Evolutionary conservation across 768 basidiomycete species (phyloP).

Genomic region (Glaciozyma antarctica): DNA sequence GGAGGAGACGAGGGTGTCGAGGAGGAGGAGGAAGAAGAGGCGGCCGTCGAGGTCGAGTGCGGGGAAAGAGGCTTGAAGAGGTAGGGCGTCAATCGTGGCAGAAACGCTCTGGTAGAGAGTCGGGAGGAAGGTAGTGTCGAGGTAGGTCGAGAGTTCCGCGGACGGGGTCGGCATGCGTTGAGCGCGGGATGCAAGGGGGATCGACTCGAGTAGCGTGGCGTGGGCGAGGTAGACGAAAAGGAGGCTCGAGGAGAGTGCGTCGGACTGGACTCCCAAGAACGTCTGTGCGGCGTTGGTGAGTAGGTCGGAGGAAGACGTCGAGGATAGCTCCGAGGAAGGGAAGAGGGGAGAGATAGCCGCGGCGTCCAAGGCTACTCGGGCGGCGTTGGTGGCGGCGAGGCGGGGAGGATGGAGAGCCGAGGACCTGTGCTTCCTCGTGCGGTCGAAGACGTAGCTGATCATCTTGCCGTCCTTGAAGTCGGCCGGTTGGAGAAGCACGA

Average conservation of each 20-base stretch:
- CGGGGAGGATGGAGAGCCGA: constrained; percentile 12
- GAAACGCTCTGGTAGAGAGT: constrained; percentile 43
- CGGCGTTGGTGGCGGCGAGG: constrained; percentile 5
- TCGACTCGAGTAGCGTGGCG: constrained; percentile 35
- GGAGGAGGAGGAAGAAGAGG: constrained; percentile 47
- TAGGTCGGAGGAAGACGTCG: constrained; percentile 9
- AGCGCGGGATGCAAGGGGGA: constrained; percentile 37
- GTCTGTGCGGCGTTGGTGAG: constrained; percentile 12
- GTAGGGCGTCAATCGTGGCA: constrained; percentile 39
- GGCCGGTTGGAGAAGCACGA: constrained; percentile 49
- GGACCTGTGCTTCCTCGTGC: constrained; percentile 25
- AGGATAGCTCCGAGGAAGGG: not conserved
- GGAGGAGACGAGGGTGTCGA: constrained; percentile 37
- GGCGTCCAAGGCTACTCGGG: constrained; percentile 11
- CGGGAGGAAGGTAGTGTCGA: constrained; percentile 39
- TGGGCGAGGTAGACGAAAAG: constrained; percentile 44
- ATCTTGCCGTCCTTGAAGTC: constrained; percentile 61
- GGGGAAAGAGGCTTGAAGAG: constrained; percentile 38
- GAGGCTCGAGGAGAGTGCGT: constrained; percentile 30
- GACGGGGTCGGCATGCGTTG: constrained; percentile 29
- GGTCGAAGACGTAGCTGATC: constrained; percentile 50
- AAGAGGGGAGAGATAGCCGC: constrained; percentile 7
- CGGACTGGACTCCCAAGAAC: constrained; percentile 15
- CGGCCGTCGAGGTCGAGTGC: constrained; percentile 46
- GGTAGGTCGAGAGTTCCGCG: constrained; percentile 35